These are phyloP conservation scores for Trichocladium uniseriatum DNA, from an alignment of 495 filamentous ascomycete genomes.

Conservation along the genomic window DNA sequence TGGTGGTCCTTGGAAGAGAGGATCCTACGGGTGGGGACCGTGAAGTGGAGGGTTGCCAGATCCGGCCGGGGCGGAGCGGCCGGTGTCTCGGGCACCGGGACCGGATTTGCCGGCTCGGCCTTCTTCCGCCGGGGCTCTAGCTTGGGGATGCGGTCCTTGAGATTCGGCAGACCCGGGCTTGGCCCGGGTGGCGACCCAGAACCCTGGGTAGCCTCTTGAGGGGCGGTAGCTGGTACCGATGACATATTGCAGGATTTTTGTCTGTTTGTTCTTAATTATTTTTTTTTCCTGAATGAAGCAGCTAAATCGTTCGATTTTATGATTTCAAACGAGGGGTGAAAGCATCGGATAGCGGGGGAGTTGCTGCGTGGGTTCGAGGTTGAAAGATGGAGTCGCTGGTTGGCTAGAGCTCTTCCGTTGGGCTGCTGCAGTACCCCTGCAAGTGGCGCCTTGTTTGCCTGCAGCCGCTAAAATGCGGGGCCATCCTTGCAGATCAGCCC, in stretches of 20 bases:
- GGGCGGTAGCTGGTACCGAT: neutral
- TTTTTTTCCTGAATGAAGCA: neutral
- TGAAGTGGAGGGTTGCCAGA: conserved; percentile 51
- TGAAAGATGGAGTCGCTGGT: neutral
- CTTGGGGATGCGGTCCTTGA: conserved; percentile 56
- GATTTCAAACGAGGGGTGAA: neutral
- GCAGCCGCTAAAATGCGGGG: conserved; percentile 17
- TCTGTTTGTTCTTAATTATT: no score
- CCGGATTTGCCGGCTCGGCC: conserved; percentile 44
- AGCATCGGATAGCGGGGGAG: neutral
- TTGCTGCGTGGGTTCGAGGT: neutral
- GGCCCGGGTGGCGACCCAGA: neutral
- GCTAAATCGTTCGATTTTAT: neutral
- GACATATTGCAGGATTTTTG: conserved; percentile 1
- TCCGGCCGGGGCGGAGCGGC: conserved; percentile 60
- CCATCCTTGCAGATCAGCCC: conserved; percentile 15
- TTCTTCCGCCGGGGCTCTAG: conserved; percentile 54
- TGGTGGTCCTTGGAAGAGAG: conserved; percentile 71
- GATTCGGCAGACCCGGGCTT: conserved; percentile 39
- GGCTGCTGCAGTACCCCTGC: conserved; percentile 3
- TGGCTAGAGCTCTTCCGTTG: neutral
- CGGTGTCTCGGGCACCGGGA: conserved; percentile 64
- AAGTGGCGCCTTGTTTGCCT: conserved; percentile 5
- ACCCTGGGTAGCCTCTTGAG: neutral
- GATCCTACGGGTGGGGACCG: conserved; percentile 63